Evolutionary conservation across 768 basidiomycete species (phyloP).

Genomic region (Termitomyces sp.): DNA sequence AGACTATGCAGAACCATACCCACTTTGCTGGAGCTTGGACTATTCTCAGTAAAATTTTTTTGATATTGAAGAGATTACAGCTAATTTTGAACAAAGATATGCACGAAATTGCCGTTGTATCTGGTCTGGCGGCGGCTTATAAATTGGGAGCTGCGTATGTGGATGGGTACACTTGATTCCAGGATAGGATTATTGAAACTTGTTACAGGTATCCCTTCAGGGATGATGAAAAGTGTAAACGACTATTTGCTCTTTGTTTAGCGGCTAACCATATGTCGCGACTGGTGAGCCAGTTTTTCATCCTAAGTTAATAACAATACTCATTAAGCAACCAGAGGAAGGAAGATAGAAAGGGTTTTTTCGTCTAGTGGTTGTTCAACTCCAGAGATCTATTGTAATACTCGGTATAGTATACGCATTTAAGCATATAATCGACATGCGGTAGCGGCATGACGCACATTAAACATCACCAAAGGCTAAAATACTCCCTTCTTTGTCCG

Average conservation of each 20-base stretch:
- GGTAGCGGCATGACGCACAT: not conserved
- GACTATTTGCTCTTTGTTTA: conserved; percentile 22
- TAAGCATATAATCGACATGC: not conserved
- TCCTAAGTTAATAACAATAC: not conserved
- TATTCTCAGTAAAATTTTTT: conserved; percentile 21
- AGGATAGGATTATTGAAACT: not conserved
- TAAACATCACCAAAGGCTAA: conserved; percentile 12
- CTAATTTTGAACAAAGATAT: conserved; percentile 17
- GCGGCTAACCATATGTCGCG: conserved; percentile 20
- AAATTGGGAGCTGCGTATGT: conserved; percentile 28
- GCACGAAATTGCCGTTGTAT: conserved; percentile 33
- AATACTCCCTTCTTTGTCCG: conserved; percentile 42
- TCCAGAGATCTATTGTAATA: not conserved
- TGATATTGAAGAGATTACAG: not conserved
- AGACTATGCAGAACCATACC: conserved; percentile 19
- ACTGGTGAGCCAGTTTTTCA: conserved; percentile 3
- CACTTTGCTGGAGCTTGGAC: conserved; percentile 33
- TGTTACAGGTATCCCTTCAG: conserved; percentile 23
- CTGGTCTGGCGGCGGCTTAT: conserved; percentile 32
- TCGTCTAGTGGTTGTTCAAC: conserved; percentile 1
- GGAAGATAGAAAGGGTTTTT: conserved; percentile 15
- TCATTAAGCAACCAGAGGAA: conserved; percentile 7
- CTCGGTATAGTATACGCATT: not conserved
- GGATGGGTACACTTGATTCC: not conserved
- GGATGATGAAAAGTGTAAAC: conserved; percentile 23